Percentiles rank a stretch among this genome's conserved stretches.
Evolutionary conservation across 495 filamentous ascomycete genomes (phyloP).

Genomic region (Penicillium soppii): DNA sequence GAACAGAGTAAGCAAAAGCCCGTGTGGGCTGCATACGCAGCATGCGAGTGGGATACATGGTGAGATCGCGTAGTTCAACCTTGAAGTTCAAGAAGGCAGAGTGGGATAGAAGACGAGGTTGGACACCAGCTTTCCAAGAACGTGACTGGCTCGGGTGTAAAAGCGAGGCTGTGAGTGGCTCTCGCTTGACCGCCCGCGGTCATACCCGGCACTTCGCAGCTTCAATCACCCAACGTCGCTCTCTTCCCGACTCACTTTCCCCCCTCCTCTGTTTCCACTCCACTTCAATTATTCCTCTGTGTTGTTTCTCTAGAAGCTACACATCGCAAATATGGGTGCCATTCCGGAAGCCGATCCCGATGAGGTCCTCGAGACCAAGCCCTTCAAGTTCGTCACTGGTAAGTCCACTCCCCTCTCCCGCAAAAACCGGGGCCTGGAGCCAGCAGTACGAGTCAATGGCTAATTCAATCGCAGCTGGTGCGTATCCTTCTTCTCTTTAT

Average conservation of each 20-base stretch:
- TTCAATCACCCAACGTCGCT: slow-evolving; percentile 35
- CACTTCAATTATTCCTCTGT: slow-evolving; percentile 17
- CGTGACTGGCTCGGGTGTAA: slow-evolving; percentile 40
- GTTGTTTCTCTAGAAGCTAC: slow-evolving; percentile 26
- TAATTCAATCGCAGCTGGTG: slow-evolving; percentile 48
- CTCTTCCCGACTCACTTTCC: slow-evolving; percentile 24
- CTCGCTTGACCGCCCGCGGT: slow-evolving; percentile 47
- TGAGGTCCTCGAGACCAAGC: slow-evolving; percentile 87
- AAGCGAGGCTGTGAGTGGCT: slow-evolving; percentile 43
- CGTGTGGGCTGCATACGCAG: slow-evolving; percentile 56
- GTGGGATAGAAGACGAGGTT: slow-evolving; percentile 25
- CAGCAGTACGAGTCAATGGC: slow-evolving; percentile 45
- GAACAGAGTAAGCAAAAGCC: slow-evolving; percentile 72
- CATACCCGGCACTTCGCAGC: slow-evolving; percentile 41
- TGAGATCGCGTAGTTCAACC: slow-evolving; percentile 10
- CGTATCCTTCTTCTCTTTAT: slow-evolving; percentile 24
- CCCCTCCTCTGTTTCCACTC: slow-evolving; percentile 16
- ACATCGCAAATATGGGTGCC: slow-evolving; percentile 46
- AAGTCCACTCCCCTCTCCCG: slow-evolving; percentile 43
- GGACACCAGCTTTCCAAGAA: slow-evolving; percentile 27
- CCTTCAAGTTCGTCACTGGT: slow-evolving; percentile 99
- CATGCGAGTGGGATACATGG: slow-evolving; percentile 67
- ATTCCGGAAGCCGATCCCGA: slow-evolving; percentile 80
- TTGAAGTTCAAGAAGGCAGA: slow-evolving; percentile 18
- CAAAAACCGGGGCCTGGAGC: slow-evolving; percentile 23